Percentiles rank a stretch among this genome's conserved stretches.
These are phyloP conservation scores for Vaccinium vitisidaea DNA, from an alignment of 148 eudicot species.

Conservation along the genomic window DNA sequence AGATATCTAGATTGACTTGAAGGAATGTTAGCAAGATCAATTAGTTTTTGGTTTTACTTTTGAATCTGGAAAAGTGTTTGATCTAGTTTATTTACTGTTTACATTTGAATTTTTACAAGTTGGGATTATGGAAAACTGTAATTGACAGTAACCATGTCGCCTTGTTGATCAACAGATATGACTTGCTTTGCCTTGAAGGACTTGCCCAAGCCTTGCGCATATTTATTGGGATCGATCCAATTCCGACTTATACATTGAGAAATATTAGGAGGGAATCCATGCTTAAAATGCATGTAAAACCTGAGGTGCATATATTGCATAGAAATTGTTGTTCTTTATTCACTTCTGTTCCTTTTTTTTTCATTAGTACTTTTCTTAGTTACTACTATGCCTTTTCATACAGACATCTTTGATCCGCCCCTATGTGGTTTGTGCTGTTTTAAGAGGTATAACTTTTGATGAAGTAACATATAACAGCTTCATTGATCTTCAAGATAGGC, in stretches of 20 bases:
- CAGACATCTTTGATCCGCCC: conserved; percentile 85
- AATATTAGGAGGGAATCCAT: conserved; percentile 41
- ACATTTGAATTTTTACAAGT: neutral
- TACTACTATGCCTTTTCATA: conserved; percentile 13
- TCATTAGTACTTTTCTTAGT: neutral
- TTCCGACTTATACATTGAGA: conserved; percentile 59
- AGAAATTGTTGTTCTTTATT: neutral
- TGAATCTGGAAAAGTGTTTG: neutral
- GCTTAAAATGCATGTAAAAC: conserved; percentile 87
- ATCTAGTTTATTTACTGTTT: neutral
- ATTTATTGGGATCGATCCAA: conserved; percentile 62
- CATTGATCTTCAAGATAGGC: conserved; percentile 94
- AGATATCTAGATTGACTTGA: neutral
- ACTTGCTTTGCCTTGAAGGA: conserved; percentile 97
- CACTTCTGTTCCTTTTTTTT: neutral
- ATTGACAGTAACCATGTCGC: neutral
- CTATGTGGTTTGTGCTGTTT: conserved; percentile 90
- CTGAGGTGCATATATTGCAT: conserved; percentile 51
- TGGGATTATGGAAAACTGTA: neutral
- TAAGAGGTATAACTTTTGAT: conserved; percentile 81
- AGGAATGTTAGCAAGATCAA: neutral
- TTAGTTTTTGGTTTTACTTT: neutral
- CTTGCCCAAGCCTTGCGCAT: conserved; percentile 76
- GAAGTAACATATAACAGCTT: conserved; percentile 95
- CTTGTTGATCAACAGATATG: conserved; percentile 53